These are phyloP conservation scores for Davidsoniella neocaledoniae DNA, from an alignment of 2,329 filamentous ascomycete species.

Conservation along the genomic window DNA sequence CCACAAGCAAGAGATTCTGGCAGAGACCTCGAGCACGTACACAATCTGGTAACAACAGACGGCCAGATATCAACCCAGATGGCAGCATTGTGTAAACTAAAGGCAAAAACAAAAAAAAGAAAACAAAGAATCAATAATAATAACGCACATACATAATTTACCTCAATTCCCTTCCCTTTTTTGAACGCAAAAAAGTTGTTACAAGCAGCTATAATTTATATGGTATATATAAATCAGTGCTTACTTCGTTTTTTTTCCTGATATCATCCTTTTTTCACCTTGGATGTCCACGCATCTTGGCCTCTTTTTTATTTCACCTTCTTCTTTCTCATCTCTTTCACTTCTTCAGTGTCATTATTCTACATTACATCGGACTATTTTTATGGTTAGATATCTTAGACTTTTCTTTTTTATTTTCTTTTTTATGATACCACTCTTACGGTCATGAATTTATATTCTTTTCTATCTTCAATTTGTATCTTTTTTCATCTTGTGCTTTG, in stretches of 20 bases:
- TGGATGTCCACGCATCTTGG: no score
- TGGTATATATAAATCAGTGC: no score
- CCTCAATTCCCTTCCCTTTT: no score
- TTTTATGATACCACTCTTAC: neutral
- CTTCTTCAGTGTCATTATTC: neutral
- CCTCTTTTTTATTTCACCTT: no score
- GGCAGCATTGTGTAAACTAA: constrained; percentile 9
- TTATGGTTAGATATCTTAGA: neutral
- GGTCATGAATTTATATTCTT: neutral
- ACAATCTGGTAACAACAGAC: constrained; percentile 9
- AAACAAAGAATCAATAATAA: neutral
- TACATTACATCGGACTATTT: neutral
- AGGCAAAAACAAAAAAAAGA: neutral
- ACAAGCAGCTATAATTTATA: no score
- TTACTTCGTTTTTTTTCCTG: no score
- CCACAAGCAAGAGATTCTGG: constrained; percentile 11
- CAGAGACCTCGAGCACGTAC: constrained; percentile 9
- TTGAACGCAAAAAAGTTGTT: no score
- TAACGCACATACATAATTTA: neutral
- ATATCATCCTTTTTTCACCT: no score
- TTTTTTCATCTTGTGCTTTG: no score
- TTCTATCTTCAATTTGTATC: neutral
- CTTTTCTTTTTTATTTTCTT: neutral
- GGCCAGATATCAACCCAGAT: constrained; percentile 8
- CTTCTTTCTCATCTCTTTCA: neutral